These are phyloP conservation scores for Lasiodiplodia theobromae DNA, from an alignment of 2,329 filamentous ascomycete genomes.

Conservation along the genomic window DNA sequence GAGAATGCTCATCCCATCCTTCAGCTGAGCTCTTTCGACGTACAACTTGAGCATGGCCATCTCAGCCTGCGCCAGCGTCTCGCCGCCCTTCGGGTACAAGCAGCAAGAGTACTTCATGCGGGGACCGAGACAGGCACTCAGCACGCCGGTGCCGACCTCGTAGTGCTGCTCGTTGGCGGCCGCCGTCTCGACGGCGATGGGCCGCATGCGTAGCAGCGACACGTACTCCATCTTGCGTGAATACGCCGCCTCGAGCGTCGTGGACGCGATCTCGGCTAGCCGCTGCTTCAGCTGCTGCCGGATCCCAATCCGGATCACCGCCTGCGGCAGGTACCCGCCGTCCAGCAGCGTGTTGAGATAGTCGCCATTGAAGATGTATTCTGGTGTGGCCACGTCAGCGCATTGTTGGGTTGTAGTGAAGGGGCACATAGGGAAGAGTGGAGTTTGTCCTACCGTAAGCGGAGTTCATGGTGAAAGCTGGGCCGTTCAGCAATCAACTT, in stretches of 20 bases:
- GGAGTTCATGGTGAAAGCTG: conserved; percentile 11
- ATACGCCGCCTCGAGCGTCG: conserved; percentile 61
- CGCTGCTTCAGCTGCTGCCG: conserved; percentile 70
- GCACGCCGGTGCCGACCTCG: conserved; percentile 71
- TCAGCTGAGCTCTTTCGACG: conserved; percentile 65
- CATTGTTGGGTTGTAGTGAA: background rate
- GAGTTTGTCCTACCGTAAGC: conserved; percentile 5
- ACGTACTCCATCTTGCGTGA: conserved; percentile 71
- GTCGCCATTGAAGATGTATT: conserved; percentile 22
- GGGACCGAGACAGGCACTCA: conserved; percentile 67
- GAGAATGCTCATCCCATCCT: conserved; percentile 67
- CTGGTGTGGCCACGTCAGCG: conserved; percentile 4
- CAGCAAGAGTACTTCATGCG: conserved; percentile 77
- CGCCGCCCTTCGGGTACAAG: conserved; percentile 67
- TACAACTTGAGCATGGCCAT: conserved; percentile 70
- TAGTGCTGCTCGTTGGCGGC: conserved; percentile 75
- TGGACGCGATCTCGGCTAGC: conserved; percentile 61
- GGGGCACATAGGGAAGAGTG: background rate
- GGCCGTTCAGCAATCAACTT: background rate
- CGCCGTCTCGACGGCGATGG: conserved; percentile 73
- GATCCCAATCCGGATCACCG: conserved; percentile 70
- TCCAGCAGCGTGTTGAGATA: conserved; percentile 59
- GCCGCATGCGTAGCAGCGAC: conserved; percentile 62
- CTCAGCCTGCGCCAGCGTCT: conserved; percentile 72
- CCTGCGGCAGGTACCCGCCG: conserved; percentile 68